Conservation (phyloP, 495 filamentous ascomycete species). For the Podospora fimiseda region DNA sequence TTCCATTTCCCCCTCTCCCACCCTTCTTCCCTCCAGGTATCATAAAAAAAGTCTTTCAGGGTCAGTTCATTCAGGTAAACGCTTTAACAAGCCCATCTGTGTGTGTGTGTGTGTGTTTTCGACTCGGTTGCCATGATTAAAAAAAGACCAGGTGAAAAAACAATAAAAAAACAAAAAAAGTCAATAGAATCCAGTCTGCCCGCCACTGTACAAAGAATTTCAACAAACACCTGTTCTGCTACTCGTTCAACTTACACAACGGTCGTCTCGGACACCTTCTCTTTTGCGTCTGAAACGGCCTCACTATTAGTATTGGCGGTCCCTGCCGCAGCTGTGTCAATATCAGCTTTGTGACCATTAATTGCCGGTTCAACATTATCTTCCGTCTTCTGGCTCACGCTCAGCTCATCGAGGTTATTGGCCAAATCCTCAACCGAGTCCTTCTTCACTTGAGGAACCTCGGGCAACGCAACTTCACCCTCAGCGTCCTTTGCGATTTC, state of each 20-base stretch:
- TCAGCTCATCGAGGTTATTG: slow-evolving; percentile 18
- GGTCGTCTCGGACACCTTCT: slow-evolving; percentile 4
- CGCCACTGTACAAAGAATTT: not conserved
- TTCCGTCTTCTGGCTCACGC: slow-evolving; percentile 8
- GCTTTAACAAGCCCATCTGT: not conserved
- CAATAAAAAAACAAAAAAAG: slow-evolving; percentile 11
- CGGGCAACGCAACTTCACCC: slow-evolving; percentile 6
- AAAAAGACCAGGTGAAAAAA: not conserved
- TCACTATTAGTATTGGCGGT: not conserved
- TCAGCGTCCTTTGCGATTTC: slow-evolving; percentile 19
- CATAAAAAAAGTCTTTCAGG: not conserved
- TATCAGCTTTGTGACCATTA: not conserved
- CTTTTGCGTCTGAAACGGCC: slow-evolving; percentile 2
- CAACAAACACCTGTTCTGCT: not conserved
- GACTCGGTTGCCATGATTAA: not conserved
- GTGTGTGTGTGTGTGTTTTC: not conserved
- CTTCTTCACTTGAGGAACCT: not conserved
- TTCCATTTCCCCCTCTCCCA: not conserved
- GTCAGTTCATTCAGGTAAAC: not conserved
- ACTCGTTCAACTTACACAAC: slow-evolving; percentile 1
- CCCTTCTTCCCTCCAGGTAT: not conserved
- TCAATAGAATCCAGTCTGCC: slow-evolving; percentile 10
- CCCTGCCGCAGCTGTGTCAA: not conserved
- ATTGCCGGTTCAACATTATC: not conserved
- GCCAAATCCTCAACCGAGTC: slow-evolving; percentile 26